A percentile compares a stretch with the other conserved stretches of the same genome.
phyloP scores from a whole-genome alignment of 768 basidiomycete species.

The Tulasnella calospora region DNA sequence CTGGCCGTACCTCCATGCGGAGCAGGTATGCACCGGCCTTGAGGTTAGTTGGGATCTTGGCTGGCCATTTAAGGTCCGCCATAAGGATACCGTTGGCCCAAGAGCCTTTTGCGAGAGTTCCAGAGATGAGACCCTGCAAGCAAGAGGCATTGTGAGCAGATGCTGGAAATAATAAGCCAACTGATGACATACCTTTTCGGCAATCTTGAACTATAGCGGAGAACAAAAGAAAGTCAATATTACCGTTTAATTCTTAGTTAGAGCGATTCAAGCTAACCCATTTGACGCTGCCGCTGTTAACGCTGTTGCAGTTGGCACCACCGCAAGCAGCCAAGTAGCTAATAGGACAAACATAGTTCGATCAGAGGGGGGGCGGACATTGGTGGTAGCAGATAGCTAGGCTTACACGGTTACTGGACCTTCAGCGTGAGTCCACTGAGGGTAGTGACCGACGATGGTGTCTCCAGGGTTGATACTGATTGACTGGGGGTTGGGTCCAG shows the following conservation, averaged over 20 bases:
- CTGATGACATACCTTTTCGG: not conserved
- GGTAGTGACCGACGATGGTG: constrained; percentile 20
- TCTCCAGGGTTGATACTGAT: constrained; percentile 24
- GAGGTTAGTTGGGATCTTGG: constrained; percentile 27
- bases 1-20: constrained; percentile 6
- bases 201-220: constrained; percentile 2
- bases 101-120: constrained; percentile 24
- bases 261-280: not conserved
- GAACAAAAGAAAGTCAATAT: not conserved
- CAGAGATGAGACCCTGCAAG: constrained; percentile 24
- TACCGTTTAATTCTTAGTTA: not conserved
- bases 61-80: constrained; percentile 24
- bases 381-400: not conserved
- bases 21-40: constrained; percentile 29
- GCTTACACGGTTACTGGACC: constrained; percentile 26
- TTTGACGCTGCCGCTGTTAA: constrained; percentile 13
- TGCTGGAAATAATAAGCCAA: not conserved
- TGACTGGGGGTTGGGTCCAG: constrained; percentile 12
- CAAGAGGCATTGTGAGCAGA: not conserved
- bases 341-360: not conserved
- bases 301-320: constrained; percentile 11
- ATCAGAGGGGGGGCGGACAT: not conserved
- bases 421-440: constrained; percentile 29
- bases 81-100: constrained; percentile 28
- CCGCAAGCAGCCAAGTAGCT: constrained; percentile 19